Evolutionary conservation across 768 basidiomycete genomes (phyloP), one percentile per base, ranked within the genome.

Genomic region (Tricholoma matsutake): DNA sequence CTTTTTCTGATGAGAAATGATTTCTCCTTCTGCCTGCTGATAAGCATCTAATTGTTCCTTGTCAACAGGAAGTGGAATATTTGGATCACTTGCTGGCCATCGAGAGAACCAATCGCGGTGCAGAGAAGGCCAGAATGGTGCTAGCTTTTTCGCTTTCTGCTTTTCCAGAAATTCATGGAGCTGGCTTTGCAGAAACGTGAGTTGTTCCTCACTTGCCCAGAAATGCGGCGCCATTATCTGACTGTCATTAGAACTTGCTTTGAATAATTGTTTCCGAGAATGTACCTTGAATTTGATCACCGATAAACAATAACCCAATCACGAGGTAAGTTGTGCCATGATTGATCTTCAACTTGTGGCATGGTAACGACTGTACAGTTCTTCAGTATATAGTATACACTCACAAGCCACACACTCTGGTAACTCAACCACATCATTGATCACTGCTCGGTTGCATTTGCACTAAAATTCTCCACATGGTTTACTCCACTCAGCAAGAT

Each of bases 181-280:
- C 3, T 39, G 37, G 2, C 35, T 18, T 10, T 3, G 25, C 25
- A 56, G 35, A n/a, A 16, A 56, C 11, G 22, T 45, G 0, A 41
- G 22, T 39, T 56, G 55, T 56, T 56, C 55, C 35, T 37, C 35
- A 1, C 9, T 56, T 41, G 37, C 55, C 55, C 55, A 56, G 14
- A 41, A 29, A 29, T 10, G 20, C 3, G 39, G 55, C 16, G 55
- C 55, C 55, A 56, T 56, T 2, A 4, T 52, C 32, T 52, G 16
- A 52, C 32, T 3, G 14, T 32, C 4, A 3, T n/a, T 2, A 56
- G 55, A 28, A 35, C 34, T 10, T 14, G 14, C 54, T 55, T 7
- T 37, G 22, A 22, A 25, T 7, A 29, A 29, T 34, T 22, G 32
- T 35, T 35, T 37, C 39, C 11, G 11, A 22, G 11, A n/a, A n/a